Conservation (phyloP, 768 basidiomycete species). For the Tricholoma sp. region DNA sequence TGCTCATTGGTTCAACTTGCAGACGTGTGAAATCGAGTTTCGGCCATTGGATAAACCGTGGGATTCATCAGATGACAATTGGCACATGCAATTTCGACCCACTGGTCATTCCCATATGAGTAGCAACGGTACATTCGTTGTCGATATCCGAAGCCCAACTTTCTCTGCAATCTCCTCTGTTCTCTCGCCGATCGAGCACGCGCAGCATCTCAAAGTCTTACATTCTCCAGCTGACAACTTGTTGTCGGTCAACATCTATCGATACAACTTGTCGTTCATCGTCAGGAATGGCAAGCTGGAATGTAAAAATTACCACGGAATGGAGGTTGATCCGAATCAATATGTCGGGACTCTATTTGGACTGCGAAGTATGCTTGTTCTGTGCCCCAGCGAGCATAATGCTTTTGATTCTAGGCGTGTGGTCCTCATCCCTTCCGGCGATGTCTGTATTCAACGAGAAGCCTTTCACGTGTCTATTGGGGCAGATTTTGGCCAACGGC, state of each 20-base stretch:
- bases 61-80: slow-evolving; percentile 21
- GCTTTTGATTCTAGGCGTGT: slow-evolving; percentile 23
- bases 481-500: slow-evolving; percentile 1
- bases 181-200: slow-evolving; percentile 16
- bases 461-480: slow-evolving; percentile 20
- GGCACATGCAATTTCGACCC: slow-evolving; percentile 20
- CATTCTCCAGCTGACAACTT: background rate
- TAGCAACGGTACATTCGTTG: slow-evolving; percentile 3
- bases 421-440: slow-evolving; percentile 33
- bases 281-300: slow-evolving; percentile 28
- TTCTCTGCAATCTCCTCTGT: slow-evolving; percentile 15
- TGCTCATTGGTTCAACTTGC: slow-evolving; percentile 29
- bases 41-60: slow-evolving; percentile 24
- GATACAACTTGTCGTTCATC: slow-evolving; percentile 36
- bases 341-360: slow-evolving; percentile 41
- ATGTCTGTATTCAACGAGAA: slow-evolving; percentile 9
- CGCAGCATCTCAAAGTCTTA: slow-evolving; percentile 9
- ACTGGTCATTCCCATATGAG: slow-evolving; percentile 1
- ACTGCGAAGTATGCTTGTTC: slow-evolving; percentile 34
- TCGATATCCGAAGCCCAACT: slow-evolving; percentile 23
- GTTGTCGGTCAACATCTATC: slow-evolving; percentile 30
- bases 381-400: slow-evolving; percentile 13
- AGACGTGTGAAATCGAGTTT: slow-evolving; percentile 22
- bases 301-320: slow-evolving; percentile 34
- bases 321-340: slow-evolving; percentile 37